Evolutionary conservation across 2,329 filamentous ascomycete species (phyloP), one percentile per base, ranked within the genome.

Genomic region (Fusarium sp.): DNA sequence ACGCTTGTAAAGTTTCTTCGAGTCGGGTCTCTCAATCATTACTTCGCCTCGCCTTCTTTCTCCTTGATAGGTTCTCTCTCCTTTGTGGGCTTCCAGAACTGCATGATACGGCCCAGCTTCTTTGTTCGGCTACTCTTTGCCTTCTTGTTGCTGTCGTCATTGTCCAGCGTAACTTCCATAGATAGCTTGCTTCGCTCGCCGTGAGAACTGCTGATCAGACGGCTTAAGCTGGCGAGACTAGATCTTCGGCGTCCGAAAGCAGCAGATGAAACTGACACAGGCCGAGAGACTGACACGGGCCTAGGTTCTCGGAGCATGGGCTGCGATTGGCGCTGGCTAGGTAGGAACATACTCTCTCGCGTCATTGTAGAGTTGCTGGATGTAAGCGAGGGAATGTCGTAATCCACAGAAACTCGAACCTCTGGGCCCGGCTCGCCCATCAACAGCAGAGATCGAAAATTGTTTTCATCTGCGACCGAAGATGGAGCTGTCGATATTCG

Each of bases 301-400:
- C 88, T 84, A 67, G 89, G 85, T 20, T 87, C 85, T 17, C 82
- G 80, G 30, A 83, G 79, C 5, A 79, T 80, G 40, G 82, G 77
- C 45, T 83, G 82, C 9, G 83, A 82, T 63, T 85, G 82, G 32
- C 84, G 82, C 65, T 81, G 71, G 77, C 77, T 76, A 52, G 82
- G 72, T 1, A 77, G 70, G 43, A 84, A 83, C 34, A 81, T 81
- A 70, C 90, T 91, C 68, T 92, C 89, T 44, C 88, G 86, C 8
- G 89, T 91, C 86, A 90, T 92, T 11, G 90, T 93, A 11, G 92
- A 94, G 69, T 90, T 89, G 74, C 90, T 93, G 73, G 90, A 93
- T 2, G 90, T 92, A 67, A 85, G 78, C 3, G 91, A 94, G 4
- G 91, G 91, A 15, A 92, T 88, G 69, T 92, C 91, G 42, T 79